Base-by-base conservation (phyloP, 2,329 filamentous ascomycete genomes). In the Diaporthe ilicicola region DNA sequence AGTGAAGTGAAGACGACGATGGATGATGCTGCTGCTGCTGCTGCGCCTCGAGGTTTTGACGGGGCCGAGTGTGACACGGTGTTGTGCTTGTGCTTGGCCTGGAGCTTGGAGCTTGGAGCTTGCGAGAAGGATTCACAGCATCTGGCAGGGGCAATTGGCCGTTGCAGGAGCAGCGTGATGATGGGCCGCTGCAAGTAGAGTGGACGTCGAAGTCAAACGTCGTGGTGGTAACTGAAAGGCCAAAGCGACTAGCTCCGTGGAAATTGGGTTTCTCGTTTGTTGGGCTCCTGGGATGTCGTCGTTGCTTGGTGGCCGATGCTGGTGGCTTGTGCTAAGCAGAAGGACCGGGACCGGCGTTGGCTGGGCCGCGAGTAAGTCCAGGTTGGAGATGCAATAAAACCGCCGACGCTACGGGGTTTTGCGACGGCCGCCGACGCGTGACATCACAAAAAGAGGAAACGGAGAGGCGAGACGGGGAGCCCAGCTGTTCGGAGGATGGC, bases 311-410 rank as follows among this genome's bases (percentile, higher is more conserved):
- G 32, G 32, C 32, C 32, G 32, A 9, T 34, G 19, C 24, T 55
- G 37, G 37, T 39, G 4, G 37, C 37, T 55, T 17, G 27, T 67
- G 50, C 50, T 67, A 37, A 56, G 42, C 50, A 46, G 50, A 29
- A 48, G 13, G 54, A 61, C 70, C 70, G 70, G 56, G 62, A 72
- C 51, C 66, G 70, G 70, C 50, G 68, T 70, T 42, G 66, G 29
- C 66, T 69, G 42, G 24, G 44, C 27, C 66, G 70, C 66, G 56
- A 71, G 70, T 69, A 71, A 69, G 67, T 62, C 48, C 59, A 34
- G 27, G 32, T 29, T 64, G 46, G 39, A 42, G 37, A 42, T 44
- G 68, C 50, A 54, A 44, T 55, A 53, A 51, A 65, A 44, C 59
- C 29, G 27, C 46, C 56, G 67, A 34, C 68, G 59, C 68, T 70